These are phyloP conservation scores for Ogataea salicorniae DNA, from an alignment of 805 yeast species.

Conservation along the genomic window DNA sequence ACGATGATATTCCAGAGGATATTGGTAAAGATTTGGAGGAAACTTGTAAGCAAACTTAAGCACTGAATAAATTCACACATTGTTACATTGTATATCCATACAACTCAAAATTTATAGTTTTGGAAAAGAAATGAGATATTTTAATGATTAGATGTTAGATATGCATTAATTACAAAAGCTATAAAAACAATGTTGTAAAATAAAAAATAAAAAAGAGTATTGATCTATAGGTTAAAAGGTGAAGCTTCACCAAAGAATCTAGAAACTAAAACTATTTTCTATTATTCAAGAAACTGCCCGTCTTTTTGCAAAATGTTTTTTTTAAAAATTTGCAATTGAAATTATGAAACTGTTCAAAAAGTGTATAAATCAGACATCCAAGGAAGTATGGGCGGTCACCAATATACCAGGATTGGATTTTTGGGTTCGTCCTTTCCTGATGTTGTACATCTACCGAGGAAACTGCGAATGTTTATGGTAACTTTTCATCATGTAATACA, in stretches of 20 bases:
- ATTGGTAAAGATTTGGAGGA: constrained; percentile 50
- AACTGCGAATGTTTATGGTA: constrained; percentile 87
- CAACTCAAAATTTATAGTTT: too few species aligned
- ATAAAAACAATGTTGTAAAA: background rate
- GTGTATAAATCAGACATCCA: constrained; percentile 73
- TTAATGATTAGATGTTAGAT: too few species aligned
- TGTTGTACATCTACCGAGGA: constrained; percentile 86
- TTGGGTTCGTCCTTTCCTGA: constrained; percentile 56
- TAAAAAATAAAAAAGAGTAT: background rate
- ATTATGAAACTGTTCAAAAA: background rate
- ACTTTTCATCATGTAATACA: constrained; percentile 61
- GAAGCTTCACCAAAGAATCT: constrained; percentile 1
- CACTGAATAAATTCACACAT: too few species aligned
- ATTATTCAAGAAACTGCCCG: background rate
- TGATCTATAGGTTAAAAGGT: background rate
- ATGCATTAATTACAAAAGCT: background rate
- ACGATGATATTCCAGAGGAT: constrained; percentile 50
- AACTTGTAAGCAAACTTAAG: constrained; percentile 42
- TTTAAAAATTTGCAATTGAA: background rate
- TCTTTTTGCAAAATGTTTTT: background rate
- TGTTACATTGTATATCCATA: too few species aligned
- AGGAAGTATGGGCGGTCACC: constrained; percentile 88
- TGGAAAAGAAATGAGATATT: too few species aligned
- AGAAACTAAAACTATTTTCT: background rate
- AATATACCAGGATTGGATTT: constrained; percentile 52